phyloP scores from a whole-genome alignment of 768 basidiomycete genomes.

The Harrya chromipes region DNA sequence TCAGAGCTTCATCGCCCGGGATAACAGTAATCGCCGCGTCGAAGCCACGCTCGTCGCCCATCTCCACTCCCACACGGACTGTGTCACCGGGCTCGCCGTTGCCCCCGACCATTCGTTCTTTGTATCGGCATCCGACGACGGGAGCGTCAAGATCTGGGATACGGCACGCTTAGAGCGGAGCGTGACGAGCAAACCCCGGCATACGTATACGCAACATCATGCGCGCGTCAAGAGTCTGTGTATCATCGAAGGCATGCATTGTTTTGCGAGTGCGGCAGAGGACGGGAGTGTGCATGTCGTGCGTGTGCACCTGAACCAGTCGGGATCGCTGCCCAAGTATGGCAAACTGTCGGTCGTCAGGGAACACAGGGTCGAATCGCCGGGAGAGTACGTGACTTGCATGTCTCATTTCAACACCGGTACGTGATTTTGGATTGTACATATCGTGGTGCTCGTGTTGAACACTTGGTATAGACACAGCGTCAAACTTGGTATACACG shows the following conservation, averaged over 20 bases:
- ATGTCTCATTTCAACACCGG: conserved; percentile 82
- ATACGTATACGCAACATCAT: conserved; percentile 71
- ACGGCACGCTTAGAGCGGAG: conserved; percentile 91
- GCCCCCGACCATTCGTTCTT: conserved; percentile 96
- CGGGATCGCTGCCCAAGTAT: conserved; percentile 77
- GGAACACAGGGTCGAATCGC: conserved; percentile 69
- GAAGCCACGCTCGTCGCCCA: conserved; percentile 85
- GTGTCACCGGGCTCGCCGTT: conserved; percentile 76
- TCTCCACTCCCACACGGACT: conserved; percentile 76
- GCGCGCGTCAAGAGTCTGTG: conserved; percentile 68
- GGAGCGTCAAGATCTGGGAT: conserved; percentile 91
- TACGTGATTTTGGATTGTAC: conserved; percentile 27
- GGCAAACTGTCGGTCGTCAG: conserved; percentile 75
- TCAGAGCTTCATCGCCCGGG: conserved; percentile 64
- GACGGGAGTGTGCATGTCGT: conserved; percentile 84
- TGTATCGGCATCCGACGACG: conserved; percentile 89
- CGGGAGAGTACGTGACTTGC: conserved; percentile 79
- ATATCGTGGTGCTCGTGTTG: neutral
- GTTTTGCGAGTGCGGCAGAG: conserved; percentile 83
- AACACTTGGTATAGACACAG: conserved; percentile 45
- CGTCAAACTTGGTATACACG: conserved; percentile 82
- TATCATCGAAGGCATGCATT: conserved; percentile 82
- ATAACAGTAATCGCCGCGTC: conserved; percentile 53
- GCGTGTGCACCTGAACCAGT: conserved; percentile 70
- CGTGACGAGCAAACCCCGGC: conserved; percentile 80